Conservation (phyloP, 805 yeast species). For the Ogataea thermomethanolica region DNA sequence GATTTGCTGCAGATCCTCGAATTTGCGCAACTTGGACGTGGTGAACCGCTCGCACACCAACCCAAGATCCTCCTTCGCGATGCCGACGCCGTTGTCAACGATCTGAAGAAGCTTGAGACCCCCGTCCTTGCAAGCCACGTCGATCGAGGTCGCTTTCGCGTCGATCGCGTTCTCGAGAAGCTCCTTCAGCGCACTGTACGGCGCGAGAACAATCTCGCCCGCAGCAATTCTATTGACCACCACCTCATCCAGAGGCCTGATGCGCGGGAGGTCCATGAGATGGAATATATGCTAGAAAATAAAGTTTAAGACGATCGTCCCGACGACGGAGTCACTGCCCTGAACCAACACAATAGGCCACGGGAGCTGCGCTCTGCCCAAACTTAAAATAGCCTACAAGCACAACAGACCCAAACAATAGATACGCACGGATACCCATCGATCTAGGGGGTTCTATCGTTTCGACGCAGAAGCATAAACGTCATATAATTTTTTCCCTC, state of each 20-base stretch:
- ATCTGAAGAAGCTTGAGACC: conserved; percentile 84
- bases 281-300: not conserved
- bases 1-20: conserved; percentile 70
- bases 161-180: conserved; percentile 89
- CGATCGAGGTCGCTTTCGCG: conserved; percentile 72
- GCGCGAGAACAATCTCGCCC: conserved; percentile 92
- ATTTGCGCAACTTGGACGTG: conserved; percentile 74
- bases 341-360: not conserved
- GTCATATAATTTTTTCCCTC: not conserved
- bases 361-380: not conserved
- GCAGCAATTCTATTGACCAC: conserved; percentile 95
- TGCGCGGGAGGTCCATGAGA: conserved; percentile 13
- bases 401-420: too few species aligned
- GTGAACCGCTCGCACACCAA: conserved; percentile 90
- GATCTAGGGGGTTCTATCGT: not conserved
- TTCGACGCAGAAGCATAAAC: not conserved
- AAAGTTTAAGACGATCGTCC: not conserved
- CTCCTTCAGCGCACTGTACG: conserved; percentile 92
- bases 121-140: conserved; percentile 84
- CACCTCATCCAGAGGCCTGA: conserved; percentile 48
- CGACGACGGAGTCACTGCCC: not conserved
- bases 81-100: conserved; percentile 87
- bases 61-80: conserved; percentile 64
- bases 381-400: not conserved
- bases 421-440: too few species aligned